Evolutionary conservation across 2,329 filamentous ascomycete genomes (phyloP), one percentile per base, ranked within the genome.

Genomic region (Venturia effusa): DNA sequence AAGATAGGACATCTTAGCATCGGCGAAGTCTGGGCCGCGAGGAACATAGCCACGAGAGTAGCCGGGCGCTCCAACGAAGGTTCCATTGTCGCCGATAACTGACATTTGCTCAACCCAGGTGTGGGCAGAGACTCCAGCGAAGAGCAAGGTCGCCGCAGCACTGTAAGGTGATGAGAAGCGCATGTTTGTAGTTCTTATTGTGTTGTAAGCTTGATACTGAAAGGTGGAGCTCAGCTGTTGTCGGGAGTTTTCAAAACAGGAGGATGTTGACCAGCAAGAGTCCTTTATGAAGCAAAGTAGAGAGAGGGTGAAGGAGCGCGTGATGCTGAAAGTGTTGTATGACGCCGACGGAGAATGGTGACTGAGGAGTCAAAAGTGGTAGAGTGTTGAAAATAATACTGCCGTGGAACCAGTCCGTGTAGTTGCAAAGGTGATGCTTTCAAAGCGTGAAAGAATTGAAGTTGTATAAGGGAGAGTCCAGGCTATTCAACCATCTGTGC

Each of bases 41-140:
- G 81, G 74, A 19, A 85, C 74, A 71, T 86, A 90, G 59, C 86
- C 87, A 67, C 92, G 87, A n/a, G 88, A 78, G 72, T 87, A 96
- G 39, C 93, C 93, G 30, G 83, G 78, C 8, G 81, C 74, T 34
- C 88, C 88, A 24, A 86, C 78, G 72, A 92, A 90, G 40, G 84
- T 84, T 63, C 92, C 92, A 69, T 91, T 88, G 34, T 83, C 74
- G 62, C 85, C 84, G 72, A 97, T 86, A 64, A 85, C 84, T 66
- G 80, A 83, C 61, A 93, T 79, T 70, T 87, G 80, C 75, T 97
- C 92, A 59, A 93, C 82, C 92, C 92, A 97, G 22, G 86, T 88
- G 76, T 97, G 93, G 41, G 45, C 65, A 5, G 64, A 66, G 24
- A 34, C 37, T 24, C 24, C 8, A 30, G 59, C 40, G 17, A 57